A percentile compares a stretch with the other conserved stretches of the same genome.
Conservation (phyloP, 1,284 basidiomycete genomes). For the Fomitopsis betulina region DNA sequence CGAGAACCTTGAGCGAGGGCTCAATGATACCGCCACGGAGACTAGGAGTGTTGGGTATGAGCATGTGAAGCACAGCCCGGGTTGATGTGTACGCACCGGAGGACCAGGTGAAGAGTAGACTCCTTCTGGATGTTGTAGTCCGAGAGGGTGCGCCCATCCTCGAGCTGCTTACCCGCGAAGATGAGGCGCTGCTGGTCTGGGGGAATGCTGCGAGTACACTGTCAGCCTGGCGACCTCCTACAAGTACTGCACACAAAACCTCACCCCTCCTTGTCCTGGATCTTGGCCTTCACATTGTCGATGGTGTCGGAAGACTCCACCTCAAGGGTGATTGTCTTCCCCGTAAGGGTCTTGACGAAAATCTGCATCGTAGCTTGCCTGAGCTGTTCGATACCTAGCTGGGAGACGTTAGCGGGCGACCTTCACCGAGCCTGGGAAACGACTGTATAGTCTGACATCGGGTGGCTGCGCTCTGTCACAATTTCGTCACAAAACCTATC, state of each 20-base stretch:
- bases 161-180: constrained; percentile 95
- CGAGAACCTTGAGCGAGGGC: constrained; percentile 96
- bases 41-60: constrained; percentile 34
- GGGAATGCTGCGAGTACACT: constrained; percentile 56
- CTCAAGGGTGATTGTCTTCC: constrained; percentile 98
- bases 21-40: constrained; percentile 99
- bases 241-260: constrained; percentile 18
- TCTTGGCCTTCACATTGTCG: constrained; percentile 91
- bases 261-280: constrained; percentile 89
- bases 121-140: constrained; percentile 99
- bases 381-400: constrained; percentile 14
- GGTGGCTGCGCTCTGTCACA: constrained; percentile 38
- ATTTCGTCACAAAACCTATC: constrained; percentile 28
- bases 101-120: constrained; percentile 95
- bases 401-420: constrained; percentile 15
- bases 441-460: constrained; percentile 38
- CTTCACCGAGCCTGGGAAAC: constrained; percentile 27
- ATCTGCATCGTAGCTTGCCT: constrained; percentile 69
- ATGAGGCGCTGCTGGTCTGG: constrained; percentile 94
- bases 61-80: background rate
- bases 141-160: constrained; percentile 91
- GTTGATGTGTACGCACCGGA: constrained; percentile 56
- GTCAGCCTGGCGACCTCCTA: constrained; percentile 4
- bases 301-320: constrained; percentile 96
- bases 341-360: constrained; percentile 95